Evolutionary conservation across 495 filamentous ascomycete genomes (phyloP), one percentile per base, ranked within the genome.

Genomic region (Astrocystis sublimbata): DNA sequence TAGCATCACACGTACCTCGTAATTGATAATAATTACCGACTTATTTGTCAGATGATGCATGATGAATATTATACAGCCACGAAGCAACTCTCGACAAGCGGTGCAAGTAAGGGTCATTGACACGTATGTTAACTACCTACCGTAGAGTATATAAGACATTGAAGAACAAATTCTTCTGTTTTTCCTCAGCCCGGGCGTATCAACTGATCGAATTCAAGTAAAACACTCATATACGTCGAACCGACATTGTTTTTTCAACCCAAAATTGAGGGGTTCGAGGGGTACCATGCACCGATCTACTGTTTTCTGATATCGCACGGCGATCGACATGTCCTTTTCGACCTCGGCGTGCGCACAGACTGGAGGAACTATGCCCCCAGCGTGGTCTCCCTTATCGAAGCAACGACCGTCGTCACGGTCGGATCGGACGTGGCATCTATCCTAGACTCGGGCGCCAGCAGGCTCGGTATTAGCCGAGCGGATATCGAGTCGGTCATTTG

Each of bases 311-410:
- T 85, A 47, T 70, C 81, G 45, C 78, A 84, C 61, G 65, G 75
- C 0, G 66, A 60, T 12, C 65, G 70, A 13, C 76, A 78, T 19
- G 33, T 85, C 12, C 69, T 87, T 17, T 86, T 82, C 65, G 85
- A 86, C 64, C 75, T 86, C 2, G 84, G 84, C 6, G 71, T 83
- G 3, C 73, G 80, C 1, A 78, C 78, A 70, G 81, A 85, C 60
- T 76, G 64, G 58, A 46, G 69, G 24, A 80, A 80, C 52, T 67
- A 79, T 35, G 61, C 82, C 1, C 82, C 84, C 1, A 55, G 45
- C 19, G 67, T 82, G 2, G 72, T 83, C 31, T 47, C 49, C 0
- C 75, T 77, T 1, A 65, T 74, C 19, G 69, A 80, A 59, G 70
- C 78, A 31, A 76, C 84, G 1, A 50, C 63, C 13, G 78, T 81